Evolutionary conservation across 2,329 filamentous ascomycete species (phyloP).

Genomic region (Aspergillus novoparasiticus): DNA sequence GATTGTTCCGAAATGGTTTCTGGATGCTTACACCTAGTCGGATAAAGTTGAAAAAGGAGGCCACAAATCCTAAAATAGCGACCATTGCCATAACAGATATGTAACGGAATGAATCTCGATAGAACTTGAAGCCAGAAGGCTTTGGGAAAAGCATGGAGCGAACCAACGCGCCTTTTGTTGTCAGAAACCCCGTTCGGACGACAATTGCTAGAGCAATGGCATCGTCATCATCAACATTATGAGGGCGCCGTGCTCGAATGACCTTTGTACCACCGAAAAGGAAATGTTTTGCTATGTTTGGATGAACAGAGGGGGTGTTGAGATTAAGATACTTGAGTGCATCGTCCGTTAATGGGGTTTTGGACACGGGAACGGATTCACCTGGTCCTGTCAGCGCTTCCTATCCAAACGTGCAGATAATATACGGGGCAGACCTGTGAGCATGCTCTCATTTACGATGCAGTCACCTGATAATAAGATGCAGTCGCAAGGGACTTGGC

Average conservation of each 20-base stretch:
- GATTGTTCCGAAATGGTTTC: conserved; percentile 7
- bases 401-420: background rate
- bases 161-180: conserved; percentile 92
- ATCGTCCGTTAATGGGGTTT: conserved; percentile 79
- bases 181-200: conserved; percentile 93
- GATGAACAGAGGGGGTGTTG: conserved; percentile 76
- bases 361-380: conserved; percentile 96
- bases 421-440: conserved; percentile 62
- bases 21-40: conserved; percentile 61
- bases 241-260: conserved; percentile 82
- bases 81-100: conserved; percentile 94
- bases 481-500: conserved; percentile 89
- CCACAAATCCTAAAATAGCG: conserved; percentile 82
- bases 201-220: conserved; percentile 90
- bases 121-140: conserved; percentile 97
- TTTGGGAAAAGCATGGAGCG: conserved; percentile 99
- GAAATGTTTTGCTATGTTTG: conserved; percentile 83
- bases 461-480: conserved; percentile 90
- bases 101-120: conserved; percentile 94
- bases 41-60: conserved; percentile 91
- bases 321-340: conserved; percentile 76
- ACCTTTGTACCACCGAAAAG: conserved; percentile 96
- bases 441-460: conserved; percentile 99
- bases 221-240: conserved; percentile 82
- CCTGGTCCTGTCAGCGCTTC: conserved; percentile 51